Conservation (phyloP, 306 rosid species). For the Canavalia gladiata region DNA sequence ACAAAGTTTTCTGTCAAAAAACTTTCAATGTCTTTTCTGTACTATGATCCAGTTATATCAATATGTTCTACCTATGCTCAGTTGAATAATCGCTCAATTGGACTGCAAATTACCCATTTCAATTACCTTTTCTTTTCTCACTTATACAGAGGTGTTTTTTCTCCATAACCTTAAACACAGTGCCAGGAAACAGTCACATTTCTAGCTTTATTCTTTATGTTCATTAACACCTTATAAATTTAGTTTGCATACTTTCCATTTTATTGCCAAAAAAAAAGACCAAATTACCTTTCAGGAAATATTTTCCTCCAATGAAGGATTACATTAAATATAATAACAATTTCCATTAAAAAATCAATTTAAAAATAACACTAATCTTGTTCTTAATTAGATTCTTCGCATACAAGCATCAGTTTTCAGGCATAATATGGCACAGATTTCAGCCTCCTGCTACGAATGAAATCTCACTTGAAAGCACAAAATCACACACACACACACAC, state of each 20-base stretch:
- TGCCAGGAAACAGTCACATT: neutral
- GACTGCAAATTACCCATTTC: neutral
- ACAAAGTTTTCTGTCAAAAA: no score
- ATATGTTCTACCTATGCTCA: neutral
- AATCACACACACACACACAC: neutral
- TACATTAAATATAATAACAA: no score
- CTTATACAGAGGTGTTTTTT: neutral
- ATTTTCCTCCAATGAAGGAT: no score
- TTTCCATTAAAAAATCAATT: neutral
- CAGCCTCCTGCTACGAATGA: neutral
- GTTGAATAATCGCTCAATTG: neutral
- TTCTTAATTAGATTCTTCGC: neutral
- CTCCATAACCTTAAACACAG: neutral
- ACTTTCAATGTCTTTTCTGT: no score
- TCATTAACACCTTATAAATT: neutral
- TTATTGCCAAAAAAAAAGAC: neutral
- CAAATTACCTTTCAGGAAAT: no score
- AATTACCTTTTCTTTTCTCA: neutral
- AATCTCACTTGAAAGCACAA: slow-evolving; percentile 4
- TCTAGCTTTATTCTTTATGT: neutral
- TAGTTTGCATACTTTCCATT: neutral
- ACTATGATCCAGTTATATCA: no score
- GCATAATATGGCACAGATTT: slow-evolving; percentile 3
- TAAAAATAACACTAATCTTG: neutral
- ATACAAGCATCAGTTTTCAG: neutral